phyloP scores from a whole-genome alignment of 805 yeast species.

The Groenewaldozyma tartarivorans region DNA sequence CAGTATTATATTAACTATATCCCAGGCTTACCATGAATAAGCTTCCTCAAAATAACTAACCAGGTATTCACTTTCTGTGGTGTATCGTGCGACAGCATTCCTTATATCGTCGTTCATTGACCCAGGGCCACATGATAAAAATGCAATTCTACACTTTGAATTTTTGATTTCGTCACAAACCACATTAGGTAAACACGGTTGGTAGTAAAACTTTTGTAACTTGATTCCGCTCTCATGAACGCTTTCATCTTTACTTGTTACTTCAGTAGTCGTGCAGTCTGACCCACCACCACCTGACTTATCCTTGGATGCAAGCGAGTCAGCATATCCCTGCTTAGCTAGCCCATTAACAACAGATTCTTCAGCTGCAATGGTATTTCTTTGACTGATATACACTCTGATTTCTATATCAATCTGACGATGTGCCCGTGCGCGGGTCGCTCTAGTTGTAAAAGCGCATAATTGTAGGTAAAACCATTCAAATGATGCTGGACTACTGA shows the following conservation, averaged over 20 bases:
- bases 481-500: constrained; percentile 20
- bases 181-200: constrained; percentile 41
- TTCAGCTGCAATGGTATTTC: neutral
- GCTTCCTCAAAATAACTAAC: constrained; percentile 66
- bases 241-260: neutral
- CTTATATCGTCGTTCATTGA: constrained; percentile 49
- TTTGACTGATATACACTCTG: constrained; percentile 17
- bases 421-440: neutral
- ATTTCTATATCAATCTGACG: constrained; percentile 11
- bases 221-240: too few species aligned
- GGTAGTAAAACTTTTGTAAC: neutral
- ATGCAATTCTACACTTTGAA: constrained; percentile 37
- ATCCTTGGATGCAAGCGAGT: neutral
- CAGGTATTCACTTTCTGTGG: constrained; percentile 34
- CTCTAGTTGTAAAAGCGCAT: neutral
- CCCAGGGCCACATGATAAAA: constrained; percentile 58
- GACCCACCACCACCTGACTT: neutral
- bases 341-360: neutral
- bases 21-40: constrained; percentile 51
- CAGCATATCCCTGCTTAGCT: too few species aligned
- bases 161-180: constrained; percentile 38
- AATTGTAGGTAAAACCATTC: constrained; percentile 24
- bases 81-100: constrained; percentile 33
- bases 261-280: too few species aligned
- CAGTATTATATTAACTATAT: too few species aligned